Evolutionary conservation across 2,329 filamentous ascomycete genomes (phyloP).

Genomic region (Botrytis porri): DNA sequence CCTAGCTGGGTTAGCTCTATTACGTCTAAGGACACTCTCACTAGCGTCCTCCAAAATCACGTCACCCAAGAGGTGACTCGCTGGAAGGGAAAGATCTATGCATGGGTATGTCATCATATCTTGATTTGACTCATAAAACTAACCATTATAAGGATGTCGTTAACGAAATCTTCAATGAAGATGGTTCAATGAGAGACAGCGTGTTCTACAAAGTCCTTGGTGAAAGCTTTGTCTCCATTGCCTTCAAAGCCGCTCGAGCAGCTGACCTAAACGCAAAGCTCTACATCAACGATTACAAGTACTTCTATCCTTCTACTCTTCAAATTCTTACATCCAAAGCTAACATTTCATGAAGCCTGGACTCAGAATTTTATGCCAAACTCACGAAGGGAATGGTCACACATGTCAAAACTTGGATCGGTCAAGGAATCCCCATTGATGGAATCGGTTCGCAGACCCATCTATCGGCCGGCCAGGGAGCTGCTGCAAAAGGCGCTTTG

Average conservation of each 20-base stretch:
- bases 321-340: conserved; percentile 31
- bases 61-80: conserved; percentile 54
- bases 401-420: conserved; percentile 62
- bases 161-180: conserved; percentile 59
- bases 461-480: conserved; percentile 21
- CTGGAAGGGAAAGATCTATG: conserved; percentile 62
- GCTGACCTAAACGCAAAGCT: conserved; percentile 67
- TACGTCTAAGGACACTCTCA: conserved; percentile 47
- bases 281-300: conserved; percentile 73
- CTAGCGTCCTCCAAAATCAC: conserved; percentile 56
- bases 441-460: conserved; percentile 47
- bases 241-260: conserved; percentile 64
- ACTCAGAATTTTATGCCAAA: conserved; percentile 58
- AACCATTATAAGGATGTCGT: conserved; percentile 50
- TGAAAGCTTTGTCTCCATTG: conserved; percentile 66
- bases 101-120: conserved; percentile 42
- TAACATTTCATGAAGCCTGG: conserved; percentile 50
- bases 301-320: conserved; percentile 37
- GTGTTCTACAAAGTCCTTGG: conserved; percentile 68
- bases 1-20: conserved; percentile 58
- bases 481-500: conserved; percentile 22
- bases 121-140: neutral
- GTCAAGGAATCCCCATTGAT: conserved; percentile 60
- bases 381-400: conserved; percentile 53
- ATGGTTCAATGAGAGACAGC: conserved; percentile 27